Evolutionary conservation across 1,139 yeast species (phyloP).

Genomic region (Hemisphaericaspora lyxosophila): DNA sequence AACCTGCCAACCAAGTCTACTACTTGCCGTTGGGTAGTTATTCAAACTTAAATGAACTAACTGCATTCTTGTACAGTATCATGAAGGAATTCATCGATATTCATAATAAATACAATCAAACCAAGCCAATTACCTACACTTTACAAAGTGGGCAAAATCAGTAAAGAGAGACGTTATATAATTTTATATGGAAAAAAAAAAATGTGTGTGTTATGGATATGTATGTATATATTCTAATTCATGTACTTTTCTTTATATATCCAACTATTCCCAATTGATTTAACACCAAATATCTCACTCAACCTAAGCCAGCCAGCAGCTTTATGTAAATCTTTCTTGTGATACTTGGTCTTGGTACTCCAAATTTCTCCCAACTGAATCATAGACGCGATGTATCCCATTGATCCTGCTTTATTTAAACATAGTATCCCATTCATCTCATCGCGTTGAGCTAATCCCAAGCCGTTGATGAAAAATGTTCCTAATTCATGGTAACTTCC

Average conservation of each 20-base stretch:
- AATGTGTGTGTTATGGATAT: not conserved
- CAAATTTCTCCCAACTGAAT: constrained; percentile 70
- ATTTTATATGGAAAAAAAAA: too few species aligned
- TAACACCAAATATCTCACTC: constrained; percentile 65
- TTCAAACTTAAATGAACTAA: constrained; percentile 34
- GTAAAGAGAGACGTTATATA: not conserved
- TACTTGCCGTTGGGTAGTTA: constrained; percentile 42
- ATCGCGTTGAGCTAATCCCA: constrained; percentile 55
- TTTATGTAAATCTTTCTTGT: constrained; percentile 57
- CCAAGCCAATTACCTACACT: constrained; percentile 18
- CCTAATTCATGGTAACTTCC: constrained; percentile 58
- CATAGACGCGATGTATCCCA: constrained; percentile 73
- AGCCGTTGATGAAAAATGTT: constrained; percentile 55
- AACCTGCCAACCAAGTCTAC: constrained; percentile 25
- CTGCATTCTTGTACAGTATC: constrained; percentile 31
- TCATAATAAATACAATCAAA: constrained; percentile 18
- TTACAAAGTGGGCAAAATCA: constrained; percentile 20
- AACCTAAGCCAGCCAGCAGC: constrained; percentile 75
- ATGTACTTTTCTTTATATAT: constrained; percentile 71
- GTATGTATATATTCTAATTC: too few species aligned
- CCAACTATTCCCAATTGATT: constrained; percentile 74
- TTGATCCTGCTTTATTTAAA: constrained; percentile 63
- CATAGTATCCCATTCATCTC: constrained; percentile 59
- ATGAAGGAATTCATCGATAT: constrained; percentile 34
- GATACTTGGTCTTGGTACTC: constrained; percentile 54